These are phyloP conservation scores for Russula lepida DNA, from an alignment of 768 basidiomycete genomes.

Conservation along the genomic window DNA sequence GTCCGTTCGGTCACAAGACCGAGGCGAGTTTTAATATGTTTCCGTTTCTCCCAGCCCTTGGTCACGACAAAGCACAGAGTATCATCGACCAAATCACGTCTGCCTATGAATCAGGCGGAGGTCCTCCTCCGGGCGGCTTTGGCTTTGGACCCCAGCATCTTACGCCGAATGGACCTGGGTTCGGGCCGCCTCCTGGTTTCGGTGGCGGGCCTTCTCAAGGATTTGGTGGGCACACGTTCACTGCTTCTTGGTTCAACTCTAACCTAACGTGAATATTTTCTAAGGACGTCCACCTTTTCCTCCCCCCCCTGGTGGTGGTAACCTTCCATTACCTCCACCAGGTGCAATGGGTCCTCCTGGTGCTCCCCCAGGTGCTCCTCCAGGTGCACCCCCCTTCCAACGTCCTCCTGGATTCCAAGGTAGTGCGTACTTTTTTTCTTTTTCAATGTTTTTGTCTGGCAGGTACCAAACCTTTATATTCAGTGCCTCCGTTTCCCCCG, in stretches of 20 bases:
- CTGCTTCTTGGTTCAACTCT: neutral
- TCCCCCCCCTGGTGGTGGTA: conserved; percentile 34
- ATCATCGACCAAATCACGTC: conserved; percentile 98
- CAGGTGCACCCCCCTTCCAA: conserved; percentile 68
- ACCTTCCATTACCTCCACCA: conserved; percentile 37
- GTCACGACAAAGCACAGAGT: conserved; percentile 94
- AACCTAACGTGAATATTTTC: conserved; percentile 3
- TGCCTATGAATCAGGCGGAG: conserved; percentile 79
- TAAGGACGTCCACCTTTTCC: conserved; percentile 64
- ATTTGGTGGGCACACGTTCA: conserved; percentile 8
- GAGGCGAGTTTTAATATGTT: conserved; percentile 15
- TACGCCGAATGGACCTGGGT: conserved; percentile 34
- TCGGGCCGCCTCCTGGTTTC: conserved; percentile 47
- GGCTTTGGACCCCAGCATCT: conserved; percentile 80
- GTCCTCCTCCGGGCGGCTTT: conserved; percentile 82
- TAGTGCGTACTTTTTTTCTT: conserved; percentile 30
- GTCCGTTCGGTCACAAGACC: neutral
- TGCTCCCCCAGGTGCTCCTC: conserved; percentile 47
- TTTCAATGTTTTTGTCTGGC: neutral
- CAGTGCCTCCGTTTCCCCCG: conserved; percentile 44
- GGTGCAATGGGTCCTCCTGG: conserved; percentile 48
- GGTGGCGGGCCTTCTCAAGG: conserved; percentile 30
- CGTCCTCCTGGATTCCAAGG: conserved; percentile 45
- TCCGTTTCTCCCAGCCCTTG: conserved; percentile 45
- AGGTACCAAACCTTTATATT: neutral